Evolutionary conservation across 2,329 filamentous ascomycete genomes (phyloP).

Genomic region (Aspergillus sp.): DNA sequence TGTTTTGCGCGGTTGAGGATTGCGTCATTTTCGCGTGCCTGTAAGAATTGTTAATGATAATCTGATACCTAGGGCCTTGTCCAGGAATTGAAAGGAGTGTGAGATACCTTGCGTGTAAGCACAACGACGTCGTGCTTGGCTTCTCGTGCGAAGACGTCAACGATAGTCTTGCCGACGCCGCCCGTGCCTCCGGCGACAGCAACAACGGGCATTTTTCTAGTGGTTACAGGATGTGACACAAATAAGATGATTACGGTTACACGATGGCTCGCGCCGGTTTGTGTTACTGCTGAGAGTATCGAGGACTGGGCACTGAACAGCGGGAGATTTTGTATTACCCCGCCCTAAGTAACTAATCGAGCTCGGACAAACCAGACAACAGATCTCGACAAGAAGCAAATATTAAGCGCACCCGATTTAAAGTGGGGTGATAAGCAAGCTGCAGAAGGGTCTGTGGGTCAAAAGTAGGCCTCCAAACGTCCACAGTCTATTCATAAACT

Average conservation of each 20-base stretch:
- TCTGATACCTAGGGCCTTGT: not conserved
- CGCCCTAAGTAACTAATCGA: not conserved
- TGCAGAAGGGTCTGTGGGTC: not conserved
- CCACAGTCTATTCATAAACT: not conserved
- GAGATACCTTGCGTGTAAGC: constrained; percentile 41
- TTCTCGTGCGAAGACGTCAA: constrained; percentile 42
- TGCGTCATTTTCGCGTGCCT: not conserved
- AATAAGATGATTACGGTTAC: not conserved
- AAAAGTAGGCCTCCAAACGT: too few species aligned
- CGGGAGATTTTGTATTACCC: not conserved
- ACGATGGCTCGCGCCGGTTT: not conserved
- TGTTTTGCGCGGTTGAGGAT: constrained; percentile 13
- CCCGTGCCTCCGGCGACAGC: constrained; percentile 52
- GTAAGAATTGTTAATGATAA: not conserved
- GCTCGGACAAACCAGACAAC: not conserved
- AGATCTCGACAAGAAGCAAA: not conserved
- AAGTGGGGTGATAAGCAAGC: not conserved
- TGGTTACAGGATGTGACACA: not conserved
- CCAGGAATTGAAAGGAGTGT: not conserved
- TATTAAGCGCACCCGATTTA: not conserved
- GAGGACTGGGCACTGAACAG: too few species aligned
- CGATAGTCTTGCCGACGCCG: constrained; percentile 47
- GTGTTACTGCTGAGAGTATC: too few species aligned
- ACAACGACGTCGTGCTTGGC: constrained; percentile 42
- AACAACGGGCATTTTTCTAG: constrained; percentile 38